These are phyloP conservation scores for Curvularia sp. DNA, from an alignment of 2,329 filamentous ascomycete species.

Conservation along the genomic window DNA sequence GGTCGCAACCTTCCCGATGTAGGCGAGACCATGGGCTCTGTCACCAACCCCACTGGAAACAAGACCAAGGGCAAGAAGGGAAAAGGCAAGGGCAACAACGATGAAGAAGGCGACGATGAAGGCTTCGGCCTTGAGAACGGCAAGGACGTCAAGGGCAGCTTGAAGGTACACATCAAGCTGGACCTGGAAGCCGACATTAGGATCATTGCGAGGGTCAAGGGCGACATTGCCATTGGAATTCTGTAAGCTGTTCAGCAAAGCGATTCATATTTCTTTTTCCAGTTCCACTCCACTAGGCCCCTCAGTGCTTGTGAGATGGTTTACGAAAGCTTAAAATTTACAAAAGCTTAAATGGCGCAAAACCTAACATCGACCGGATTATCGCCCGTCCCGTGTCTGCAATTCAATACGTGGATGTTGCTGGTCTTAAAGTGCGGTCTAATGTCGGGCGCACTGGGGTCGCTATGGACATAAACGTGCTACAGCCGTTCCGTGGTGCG, in stretches of 20 bases:
- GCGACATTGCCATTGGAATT: constrained; percentile 33
- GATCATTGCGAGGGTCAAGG: constrained; percentile 31
- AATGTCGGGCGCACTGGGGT: neutral
- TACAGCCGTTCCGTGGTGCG: neutral
- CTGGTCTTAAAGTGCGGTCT: neutral
- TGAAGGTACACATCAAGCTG: constrained; percentile 35
- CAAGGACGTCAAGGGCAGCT: constrained; percentile 34
- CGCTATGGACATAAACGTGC: neutral
- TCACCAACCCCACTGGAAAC: constrained; percentile 6
- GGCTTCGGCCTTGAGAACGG: constrained; percentile 30
- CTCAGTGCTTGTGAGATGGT: neutral
- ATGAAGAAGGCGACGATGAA: constrained; percentile 13
- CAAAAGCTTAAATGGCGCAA: neutral
- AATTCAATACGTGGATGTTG: neutral
- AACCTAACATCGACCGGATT: neutral
- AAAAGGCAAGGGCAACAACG: constrained; percentile 7
- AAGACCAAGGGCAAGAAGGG: constrained; percentile 2
- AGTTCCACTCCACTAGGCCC: neutral
- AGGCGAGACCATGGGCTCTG: constrained; percentile 18
- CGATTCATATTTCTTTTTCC: neutral
- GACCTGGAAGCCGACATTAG: constrained; percentile 32
- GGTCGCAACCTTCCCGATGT: constrained; percentile 17
- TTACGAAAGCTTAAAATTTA: neutral
- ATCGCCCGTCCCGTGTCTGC: neutral
- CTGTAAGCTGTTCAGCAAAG: constrained; percentile 15